Conservation (phyloP, 2,329 filamentous ascomycete genomes). For the Trichoderma oligosporum region DNA sequence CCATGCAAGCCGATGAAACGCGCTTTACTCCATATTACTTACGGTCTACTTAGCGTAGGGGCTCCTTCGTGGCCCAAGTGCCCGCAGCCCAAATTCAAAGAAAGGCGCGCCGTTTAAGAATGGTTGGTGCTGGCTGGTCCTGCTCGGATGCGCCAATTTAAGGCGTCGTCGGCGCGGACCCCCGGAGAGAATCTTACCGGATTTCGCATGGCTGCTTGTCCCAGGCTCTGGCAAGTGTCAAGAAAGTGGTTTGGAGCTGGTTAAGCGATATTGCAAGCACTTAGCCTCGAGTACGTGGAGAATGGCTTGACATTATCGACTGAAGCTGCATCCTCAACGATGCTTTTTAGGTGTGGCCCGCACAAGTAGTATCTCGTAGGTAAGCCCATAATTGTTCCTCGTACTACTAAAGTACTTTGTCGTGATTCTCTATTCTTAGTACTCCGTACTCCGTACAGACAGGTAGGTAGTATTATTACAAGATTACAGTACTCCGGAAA, state of each 20-base stretch:
- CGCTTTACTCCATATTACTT: constrained; percentile 12
- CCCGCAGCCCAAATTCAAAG: constrained; percentile 4
- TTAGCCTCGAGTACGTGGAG: too few relatives aligned
- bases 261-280: constrained; percentile 18
- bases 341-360: too few relatives aligned
- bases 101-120: neutral
- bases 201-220: neutral
- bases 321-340: too few relatives aligned
- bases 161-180: neutral
- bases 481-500: too few relatives aligned
- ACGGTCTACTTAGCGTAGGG: constrained; percentile 14
- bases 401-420: too few relatives aligned
- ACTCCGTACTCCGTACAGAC: neutral
- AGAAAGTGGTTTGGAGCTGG: neutral
- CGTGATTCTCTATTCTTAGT: neutral
- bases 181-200: neutral
- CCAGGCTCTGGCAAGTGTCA: constrained; percentile 11
- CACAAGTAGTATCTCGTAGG: too few relatives aligned
- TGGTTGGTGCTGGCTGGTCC: constrained; percentile 10
- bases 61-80: constrained; percentile 13
- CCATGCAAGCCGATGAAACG: constrained; percentile 2
- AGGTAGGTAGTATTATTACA: too few relatives aligned
- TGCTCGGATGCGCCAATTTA: constrained; percentile 16
- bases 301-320: too few relatives aligned
- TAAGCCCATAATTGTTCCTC: too few relatives aligned